These are phyloP conservation scores for Trypanosoma theileri DNA, from an alignment of 208 protist species.

Conservation along the genomic window DNA sequence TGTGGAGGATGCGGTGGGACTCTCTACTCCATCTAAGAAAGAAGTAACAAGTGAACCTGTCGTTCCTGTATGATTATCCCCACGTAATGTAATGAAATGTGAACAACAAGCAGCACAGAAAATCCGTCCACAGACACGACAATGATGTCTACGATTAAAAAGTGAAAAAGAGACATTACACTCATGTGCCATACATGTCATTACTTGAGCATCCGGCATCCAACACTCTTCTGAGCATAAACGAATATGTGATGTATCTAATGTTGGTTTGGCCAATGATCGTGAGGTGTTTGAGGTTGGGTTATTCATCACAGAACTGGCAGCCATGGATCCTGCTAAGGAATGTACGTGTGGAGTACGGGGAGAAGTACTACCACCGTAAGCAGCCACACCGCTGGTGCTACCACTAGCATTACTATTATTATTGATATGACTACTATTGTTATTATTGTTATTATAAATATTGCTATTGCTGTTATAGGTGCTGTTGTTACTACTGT, in stretches of 20 bases:
- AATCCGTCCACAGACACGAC: conserved; percentile 69
- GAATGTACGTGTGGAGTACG: neutral
- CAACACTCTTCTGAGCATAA: conserved; percentile 59
- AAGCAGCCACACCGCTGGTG: neutral
- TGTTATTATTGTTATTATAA: conserved; percentile 2
- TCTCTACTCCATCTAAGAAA: no score
- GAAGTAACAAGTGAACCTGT: no score
- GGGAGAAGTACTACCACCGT: neutral
- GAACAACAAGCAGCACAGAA: conserved; percentile 81
- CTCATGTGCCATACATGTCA: conserved; percentile 83
- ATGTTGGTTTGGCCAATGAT: conserved; percentile 58
- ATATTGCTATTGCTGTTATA: neutral
- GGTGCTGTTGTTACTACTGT: neutral
- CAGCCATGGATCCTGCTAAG: neutral
- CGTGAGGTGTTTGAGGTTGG: neutral
- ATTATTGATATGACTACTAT: neutral
- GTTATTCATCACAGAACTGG: neutral
- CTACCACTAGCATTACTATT: neutral
- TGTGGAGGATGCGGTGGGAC: no score
- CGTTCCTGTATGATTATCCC: neutral
- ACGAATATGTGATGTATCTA: conserved; percentile 51
- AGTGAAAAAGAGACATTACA: conserved; percentile 76
- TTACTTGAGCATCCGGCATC: conserved; percentile 72
- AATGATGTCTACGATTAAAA: conserved; percentile 83
- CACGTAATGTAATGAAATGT: conserved; percentile 30